Evolutionary conservation across 139 green algal genomes (phyloP).

Genomic region (Chlamydomonas schloesseri): DNA sequence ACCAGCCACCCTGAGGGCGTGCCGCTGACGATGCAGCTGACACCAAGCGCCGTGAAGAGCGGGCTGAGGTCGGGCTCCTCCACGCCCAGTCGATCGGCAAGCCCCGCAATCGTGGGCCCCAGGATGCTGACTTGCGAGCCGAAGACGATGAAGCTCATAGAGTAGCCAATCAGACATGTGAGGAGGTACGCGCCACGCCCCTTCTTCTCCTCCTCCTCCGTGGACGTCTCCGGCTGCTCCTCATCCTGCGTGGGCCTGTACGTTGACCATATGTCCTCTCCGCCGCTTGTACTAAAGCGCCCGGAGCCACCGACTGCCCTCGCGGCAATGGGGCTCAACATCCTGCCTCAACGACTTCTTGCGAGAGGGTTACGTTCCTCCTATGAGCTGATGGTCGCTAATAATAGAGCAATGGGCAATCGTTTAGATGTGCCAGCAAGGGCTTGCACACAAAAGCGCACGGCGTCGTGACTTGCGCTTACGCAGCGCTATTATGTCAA

Average conservation of each 20-base stretch:
- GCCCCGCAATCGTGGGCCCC: constrained; percentile 54
- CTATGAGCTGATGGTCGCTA: no score
- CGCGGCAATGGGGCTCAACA: constrained; percentile 8
- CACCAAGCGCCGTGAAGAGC: constrained; percentile 60
- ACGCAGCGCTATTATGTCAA: no score
- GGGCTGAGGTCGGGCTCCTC: constrained; percentile 55
- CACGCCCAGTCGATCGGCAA: constrained; percentile 35
- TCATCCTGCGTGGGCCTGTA: background rate
- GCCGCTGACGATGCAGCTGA: constrained; percentile 62
- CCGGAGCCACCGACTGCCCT: background rate
- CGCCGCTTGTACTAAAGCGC: constrained; percentile 8
- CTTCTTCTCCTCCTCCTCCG: background rate
- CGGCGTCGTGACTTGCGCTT: no score
- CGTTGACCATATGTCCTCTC: background rate
- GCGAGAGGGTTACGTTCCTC: background rate
- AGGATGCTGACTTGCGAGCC: constrained; percentile 62
- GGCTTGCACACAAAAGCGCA: no score
- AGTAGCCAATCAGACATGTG: constrained; percentile 59
- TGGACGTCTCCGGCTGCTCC: background rate
- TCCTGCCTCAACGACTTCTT: background rate
- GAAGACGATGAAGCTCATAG: constrained; percentile 62
- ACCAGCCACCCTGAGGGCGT: constrained; percentile 64
- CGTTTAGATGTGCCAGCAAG: no score
- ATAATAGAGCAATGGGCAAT: no score
- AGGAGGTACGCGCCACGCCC: constrained; percentile 8